Base-by-base conservation (phyloP, 305 asterid genomes). In the Fraxinus angustifolia region DNA sequence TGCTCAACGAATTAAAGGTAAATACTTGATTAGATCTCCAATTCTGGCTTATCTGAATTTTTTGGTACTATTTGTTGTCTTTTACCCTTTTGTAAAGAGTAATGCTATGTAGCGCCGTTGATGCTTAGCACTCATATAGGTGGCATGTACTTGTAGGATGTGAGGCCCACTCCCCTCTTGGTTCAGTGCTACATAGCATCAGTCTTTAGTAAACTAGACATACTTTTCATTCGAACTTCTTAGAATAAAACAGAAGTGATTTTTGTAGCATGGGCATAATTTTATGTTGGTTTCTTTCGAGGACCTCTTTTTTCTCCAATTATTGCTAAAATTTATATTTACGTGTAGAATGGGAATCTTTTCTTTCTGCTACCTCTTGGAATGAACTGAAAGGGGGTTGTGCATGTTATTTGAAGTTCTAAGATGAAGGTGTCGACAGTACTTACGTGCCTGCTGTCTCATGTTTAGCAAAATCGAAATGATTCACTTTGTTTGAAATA, bases 1-100 rank as follows among this genome's bases (percentile, higher is more conserved):
- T 96, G 90, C 89, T 92, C 78, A 91, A 86, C 80, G 97, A 96
- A 85, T 86, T 96, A 88, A 96, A 93, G 98, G 99, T 96, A 84
- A 86, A 79, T 73, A 34, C 76, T 42, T 68, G 79, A 83, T 80
- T 80, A 83, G 75, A 35, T 34, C 71, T 48, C 67, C 72, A 35
- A 16, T 75, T 72, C 35, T 76, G 38, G 35, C 74, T 28, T 30
- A 71, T 77, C 33, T 67, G 40, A 5, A 56, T 8, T n/a, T 34
- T 36, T 48, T 78, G 78, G 19, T 73, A 11, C 65, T 75, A 34
- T 30, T 72, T 33, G 23, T 33, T 34, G 76, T 71, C 48, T 71
- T 71, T 34, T 34, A 4, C 45, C 45, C 12, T 71, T 71, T 34
- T 3, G 76, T 71, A 71, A 33, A 31, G 74, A 68, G 19, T 68